Percentiles rank a stretch among this genome's conserved stretches.
Conservation (phyloP, 495 filamentous ascomycete genomes). For the Eremomyces bilateralis region DNA sequence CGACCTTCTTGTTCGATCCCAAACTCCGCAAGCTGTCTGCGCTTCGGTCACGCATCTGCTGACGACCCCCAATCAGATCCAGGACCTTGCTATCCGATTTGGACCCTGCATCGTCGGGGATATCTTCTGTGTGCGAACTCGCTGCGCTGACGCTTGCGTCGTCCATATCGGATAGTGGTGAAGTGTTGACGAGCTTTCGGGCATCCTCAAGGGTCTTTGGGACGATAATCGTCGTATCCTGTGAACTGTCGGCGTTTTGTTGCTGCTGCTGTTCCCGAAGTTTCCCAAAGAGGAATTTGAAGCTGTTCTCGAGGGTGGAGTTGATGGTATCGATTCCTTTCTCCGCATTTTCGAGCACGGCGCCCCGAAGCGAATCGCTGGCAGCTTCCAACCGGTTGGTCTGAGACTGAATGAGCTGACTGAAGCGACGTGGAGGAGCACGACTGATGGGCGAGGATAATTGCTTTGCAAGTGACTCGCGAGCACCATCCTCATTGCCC, state of each 20-base stretch:
- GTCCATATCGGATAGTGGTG: constrained; percentile 23
- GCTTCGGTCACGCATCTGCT: constrained; percentile 44
- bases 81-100: constrained; percentile 33
- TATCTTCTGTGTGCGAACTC: constrained; percentile 18
- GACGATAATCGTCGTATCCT: constrained; percentile 22
- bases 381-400: constrained; percentile 59
- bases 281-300: constrained; percentile 82
- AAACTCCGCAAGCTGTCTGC: constrained; percentile 44
- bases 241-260: constrained; percentile 10
- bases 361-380: constrained; percentile 53
- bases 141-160: constrained; percentile 21
- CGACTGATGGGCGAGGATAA: constrained; percentile 17
- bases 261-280: constrained; percentile 37
- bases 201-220: constrained; percentile 88
- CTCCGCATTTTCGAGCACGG: constrained; percentile 68
- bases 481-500: too few species aligned
- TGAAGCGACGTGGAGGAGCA: constrained; percentile 38
- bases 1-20: constrained; percentile 31
- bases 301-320: constrained; percentile 67
- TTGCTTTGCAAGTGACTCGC: too few species aligned
- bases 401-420: constrained; percentile 41
- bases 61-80: constrained; percentile 38
- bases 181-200: constrained; percentile 58
- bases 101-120: constrained; percentile 5
- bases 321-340: constrained; percentile 79